Percentiles rank a stretch among this genome's conserved stretches.
Conservation (phyloP, 1,139 yeast genomes). For the Protomyces macrosporus region DNA sequence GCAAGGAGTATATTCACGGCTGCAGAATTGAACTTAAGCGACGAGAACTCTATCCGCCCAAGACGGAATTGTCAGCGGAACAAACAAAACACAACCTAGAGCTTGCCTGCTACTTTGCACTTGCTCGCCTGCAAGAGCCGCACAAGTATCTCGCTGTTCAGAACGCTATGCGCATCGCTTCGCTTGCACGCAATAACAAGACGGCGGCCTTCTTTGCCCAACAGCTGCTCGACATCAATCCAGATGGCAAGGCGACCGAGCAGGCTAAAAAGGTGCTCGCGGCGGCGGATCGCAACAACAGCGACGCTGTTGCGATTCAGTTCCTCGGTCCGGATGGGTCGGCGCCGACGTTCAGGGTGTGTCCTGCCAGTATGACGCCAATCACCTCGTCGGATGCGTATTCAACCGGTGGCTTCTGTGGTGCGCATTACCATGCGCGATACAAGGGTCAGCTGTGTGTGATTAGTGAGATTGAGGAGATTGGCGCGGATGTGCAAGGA, state of each 20-base stretch:
- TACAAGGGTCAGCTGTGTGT: slow-evolving; percentile 74
- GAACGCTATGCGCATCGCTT: slow-evolving; percentile 91
- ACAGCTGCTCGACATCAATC: slow-evolving; percentile 63
- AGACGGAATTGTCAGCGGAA: slow-evolving; percentile 43
- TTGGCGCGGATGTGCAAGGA: slow-evolving; percentile 97
- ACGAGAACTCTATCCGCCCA: slow-evolving; percentile 49
- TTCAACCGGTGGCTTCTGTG: slow-evolving; percentile 79
- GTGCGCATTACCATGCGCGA: slow-evolving; percentile 74
- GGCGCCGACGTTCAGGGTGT: slow-evolving; percentile 63
- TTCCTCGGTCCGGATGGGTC: slow-evolving; percentile 72
- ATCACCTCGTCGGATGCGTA: slow-evolving; percentile 69
- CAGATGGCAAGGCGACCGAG: slow-evolving; percentile 76
- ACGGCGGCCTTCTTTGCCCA: slow-evolving; percentile 87
- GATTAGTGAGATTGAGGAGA: slow-evolving; percentile 67
- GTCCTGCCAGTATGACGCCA: slow-evolving; percentile 83
- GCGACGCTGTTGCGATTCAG: slow-evolving; percentile 83
- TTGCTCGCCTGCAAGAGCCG: slow-evolving; percentile 70
- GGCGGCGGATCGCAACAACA: slow-evolving; percentile 70
- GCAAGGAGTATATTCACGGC: slow-evolving; percentile 89
- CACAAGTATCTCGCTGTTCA: slow-evolving; percentile 85
- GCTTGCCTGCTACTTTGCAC: slow-evolving; percentile 91
- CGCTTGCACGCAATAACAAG: slow-evolving; percentile 79
- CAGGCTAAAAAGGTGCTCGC: slow-evolving; percentile 71
- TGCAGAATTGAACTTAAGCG: slow-evolving; percentile 84
- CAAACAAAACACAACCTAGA: slow-evolving; percentile 83